A percentile compares a stretch with the other conserved stretches of the same genome.
These are phyloP conservation scores for Zygoascus sp. DNA, from an alignment of 1,139 yeast genomes.

Conservation along the genomic window DNA sequence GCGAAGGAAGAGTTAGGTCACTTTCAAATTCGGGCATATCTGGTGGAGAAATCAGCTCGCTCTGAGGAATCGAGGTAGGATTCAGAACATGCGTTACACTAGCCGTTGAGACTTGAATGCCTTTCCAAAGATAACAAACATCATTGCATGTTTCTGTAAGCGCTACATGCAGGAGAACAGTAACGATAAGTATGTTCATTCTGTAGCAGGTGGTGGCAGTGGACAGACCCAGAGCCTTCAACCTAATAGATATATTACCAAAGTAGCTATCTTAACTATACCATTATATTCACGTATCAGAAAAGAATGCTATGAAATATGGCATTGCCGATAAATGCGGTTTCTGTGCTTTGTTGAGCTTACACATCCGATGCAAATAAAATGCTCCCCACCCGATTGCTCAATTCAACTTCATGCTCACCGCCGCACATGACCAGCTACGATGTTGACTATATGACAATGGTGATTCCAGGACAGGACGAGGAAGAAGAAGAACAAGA, in stretches of 20 bases:
- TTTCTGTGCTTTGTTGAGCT: too few species aligned
- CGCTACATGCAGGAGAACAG: neutral
- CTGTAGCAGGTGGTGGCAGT: too few species aligned
- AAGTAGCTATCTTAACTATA: too few species aligned
- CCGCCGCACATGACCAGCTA: neutral
- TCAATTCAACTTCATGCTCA: neutral
- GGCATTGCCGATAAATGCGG: neutral
- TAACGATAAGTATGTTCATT: neutral
- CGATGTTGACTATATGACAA: conserved; percentile 28
- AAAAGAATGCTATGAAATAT: neutral
- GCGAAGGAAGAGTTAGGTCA: conserved; percentile 17
- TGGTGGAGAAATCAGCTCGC: neutral
- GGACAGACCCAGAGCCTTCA: too few species aligned
- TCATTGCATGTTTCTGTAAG: neutral
- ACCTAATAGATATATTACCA: too few species aligned
- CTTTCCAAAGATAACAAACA: conserved; percentile 14
- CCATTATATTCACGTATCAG: neutral
- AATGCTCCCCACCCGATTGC: neutral
- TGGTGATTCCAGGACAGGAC: conserved; percentile 21
- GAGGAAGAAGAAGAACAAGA: conserved; percentile 11
- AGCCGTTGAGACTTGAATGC: conserved; percentile 12
- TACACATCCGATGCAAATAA: too few species aligned
- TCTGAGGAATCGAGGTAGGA: neutral
- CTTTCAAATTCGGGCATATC: neutral
- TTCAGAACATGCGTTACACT: neutral